Percentiles rank a stretch among this genome's conserved stretches.
phyloP scores from a whole-genome alignment of 306 rosid species.

The Ormosia emarginata region DNA sequence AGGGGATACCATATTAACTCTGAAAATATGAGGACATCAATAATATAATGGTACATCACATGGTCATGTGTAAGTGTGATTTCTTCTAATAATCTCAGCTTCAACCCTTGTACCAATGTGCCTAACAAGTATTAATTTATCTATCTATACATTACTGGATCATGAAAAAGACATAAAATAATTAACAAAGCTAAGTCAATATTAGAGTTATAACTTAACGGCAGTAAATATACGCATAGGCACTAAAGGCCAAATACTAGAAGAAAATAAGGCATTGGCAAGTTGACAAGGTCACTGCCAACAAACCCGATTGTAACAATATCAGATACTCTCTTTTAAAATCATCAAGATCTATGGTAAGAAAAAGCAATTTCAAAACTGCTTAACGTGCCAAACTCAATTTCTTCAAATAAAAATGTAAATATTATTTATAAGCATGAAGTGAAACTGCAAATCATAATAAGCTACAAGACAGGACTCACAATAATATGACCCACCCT shows the following conservation, averaged over 20 bases:
- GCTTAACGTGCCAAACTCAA: neutral
- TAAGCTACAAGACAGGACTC: neutral
- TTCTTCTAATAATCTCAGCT: neutral
- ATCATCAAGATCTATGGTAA: neutral
- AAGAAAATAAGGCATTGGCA: neutral
- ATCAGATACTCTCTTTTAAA: neutral
- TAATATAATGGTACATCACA: neutral
- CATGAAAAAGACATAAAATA: neutral
- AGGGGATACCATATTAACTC: neutral
- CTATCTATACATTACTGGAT: neutral
- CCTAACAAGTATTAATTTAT: neutral
- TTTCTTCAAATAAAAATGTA: neutral
- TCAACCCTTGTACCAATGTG: neutral
- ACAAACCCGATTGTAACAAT: neutral
- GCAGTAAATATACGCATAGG: neutral
- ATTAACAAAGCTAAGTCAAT: neutral
- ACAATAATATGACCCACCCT: neutral
- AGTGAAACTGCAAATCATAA: neutral
- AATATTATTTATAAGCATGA: neutral
- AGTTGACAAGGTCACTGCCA: neutral
- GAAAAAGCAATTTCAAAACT: constrained; percentile 9
- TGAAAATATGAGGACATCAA: neutral
- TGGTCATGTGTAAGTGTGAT: neutral
- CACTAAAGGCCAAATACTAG: neutral
- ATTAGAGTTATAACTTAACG: neutral